Base-by-base conservation (phyloP, 2,329 filamentous ascomycete species). In the Clonostachys solani region DNA sequence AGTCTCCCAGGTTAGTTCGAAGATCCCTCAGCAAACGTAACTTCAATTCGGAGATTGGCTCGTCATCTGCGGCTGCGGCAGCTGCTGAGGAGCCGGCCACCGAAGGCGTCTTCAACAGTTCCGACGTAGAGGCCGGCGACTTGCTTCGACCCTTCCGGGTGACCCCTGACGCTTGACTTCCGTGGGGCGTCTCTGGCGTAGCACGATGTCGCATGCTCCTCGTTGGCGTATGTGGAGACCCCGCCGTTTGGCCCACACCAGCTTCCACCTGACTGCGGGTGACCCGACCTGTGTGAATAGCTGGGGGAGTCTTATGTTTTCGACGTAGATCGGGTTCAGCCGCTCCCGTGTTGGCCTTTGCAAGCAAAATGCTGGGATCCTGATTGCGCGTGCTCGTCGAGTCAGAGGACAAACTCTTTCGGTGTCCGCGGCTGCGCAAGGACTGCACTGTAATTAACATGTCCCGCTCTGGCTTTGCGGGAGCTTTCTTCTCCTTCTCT, bases 1-100 rank as follows among this genome's bases (percentile, higher is more conserved):
- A 81, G 49, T 82, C 78, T 4, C 74, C 72, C 38, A 83, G 63
- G 12, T 70, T 69, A n/a, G 66, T 67, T 12, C 72, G 72, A 2
- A 80, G 65, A 43, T 66, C 66, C 49, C 68, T 73, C 35, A 64
- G 57, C 12, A 83, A 65, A 44, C 75, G 70, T 3, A 68, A 50
- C 55, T 76, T 79, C 35, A 75, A 60, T 1, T 62, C 57, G 38
- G 62, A 60, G 49, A 64, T 47, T 29, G 56, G 57, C 42, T 62
- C 58, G 40, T 62, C 58, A 42, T 56, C 51, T 12, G 45, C 33
- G 17, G 49, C 50, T 3, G 23, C 58, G 40, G 63, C 58, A 42
- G 56, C 51, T 12, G 45, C 33, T 17, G 49, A 50, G 46, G 48
- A 59, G 34, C 43, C 58, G 23, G 56, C 52, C 29, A 62, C 54